Evolutionary conservation across 768 basidiomycete species (phyloP).

Genomic region (Mycena galopus): DNA sequence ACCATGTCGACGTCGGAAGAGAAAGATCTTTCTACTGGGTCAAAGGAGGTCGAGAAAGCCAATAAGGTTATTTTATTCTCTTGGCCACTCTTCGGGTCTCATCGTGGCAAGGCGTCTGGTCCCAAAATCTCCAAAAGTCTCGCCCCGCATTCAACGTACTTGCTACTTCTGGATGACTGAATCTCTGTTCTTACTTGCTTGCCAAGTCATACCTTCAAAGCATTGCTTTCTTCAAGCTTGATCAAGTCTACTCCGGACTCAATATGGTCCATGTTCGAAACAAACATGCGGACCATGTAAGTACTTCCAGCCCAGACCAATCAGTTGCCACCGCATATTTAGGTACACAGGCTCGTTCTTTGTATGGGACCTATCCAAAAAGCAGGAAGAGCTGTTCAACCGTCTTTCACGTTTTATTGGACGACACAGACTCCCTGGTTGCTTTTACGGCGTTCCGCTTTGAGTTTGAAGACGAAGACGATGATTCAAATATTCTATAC

Average conservation of each 20-base stretch:
- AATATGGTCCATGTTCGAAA: slow-evolving; percentile 68
- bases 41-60: slow-evolving; percentile 41
- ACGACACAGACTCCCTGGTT: slow-evolving; percentile 37
- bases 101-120: slow-evolving; percentile 32
- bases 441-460: slow-evolving; percentile 79
- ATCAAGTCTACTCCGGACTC: slow-evolving; percentile 49
- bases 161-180: not conserved
- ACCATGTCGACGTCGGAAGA: no score
- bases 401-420: slow-evolving; percentile 68
- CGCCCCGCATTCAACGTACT: slow-evolving; percentile 20
- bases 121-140: slow-evolving; percentile 32
- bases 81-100: not conserved
- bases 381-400: slow-evolving; percentile 73
- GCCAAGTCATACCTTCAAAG: slow-evolving; percentile 34
- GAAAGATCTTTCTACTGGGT: slow-evolving; percentile 28
- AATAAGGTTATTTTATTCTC: slow-evolving; percentile 47
- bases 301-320: no score
- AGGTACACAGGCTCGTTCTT: slow-evolving; percentile 68
- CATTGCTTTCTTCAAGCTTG: slow-evolving; percentile 49
- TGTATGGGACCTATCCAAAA: slow-evolving; percentile 73
- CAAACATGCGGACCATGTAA: slow-evolving; percentile 71
- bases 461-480: slow-evolving; percentile 76
- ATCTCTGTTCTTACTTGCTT: not conserved
- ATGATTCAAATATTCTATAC: slow-evolving; percentile 71
- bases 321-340: no score